Conservation (phyloP, 768 basidiomycete genomes). For the Tricholoma hemisulphureum region DNA sequence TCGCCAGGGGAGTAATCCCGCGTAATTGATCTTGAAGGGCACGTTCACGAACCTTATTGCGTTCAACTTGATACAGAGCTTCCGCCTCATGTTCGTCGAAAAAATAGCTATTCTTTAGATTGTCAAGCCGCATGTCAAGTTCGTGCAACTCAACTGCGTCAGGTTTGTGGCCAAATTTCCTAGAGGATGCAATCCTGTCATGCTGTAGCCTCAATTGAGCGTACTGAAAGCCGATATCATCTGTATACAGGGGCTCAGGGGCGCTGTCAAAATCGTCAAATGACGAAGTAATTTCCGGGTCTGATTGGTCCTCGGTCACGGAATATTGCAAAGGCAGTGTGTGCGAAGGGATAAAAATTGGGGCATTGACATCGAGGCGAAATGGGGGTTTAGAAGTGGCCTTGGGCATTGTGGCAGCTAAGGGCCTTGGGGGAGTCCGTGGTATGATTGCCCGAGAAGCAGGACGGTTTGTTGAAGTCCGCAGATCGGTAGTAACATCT, state of each 20-base stretch:
- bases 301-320: constrained; percentile 13
- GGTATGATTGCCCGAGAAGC: constrained; percentile 30
- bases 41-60: constrained; percentile 45
- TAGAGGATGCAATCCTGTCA: constrained; percentile 40
- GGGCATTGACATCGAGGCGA: constrained; percentile 40
- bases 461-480: constrained; percentile 7
- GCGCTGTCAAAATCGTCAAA: constrained; percentile 28
- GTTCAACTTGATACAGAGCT: constrained; percentile 51
- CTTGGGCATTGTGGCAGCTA: constrained; percentile 19
- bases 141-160: constrained; percentile 31
- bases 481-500: constrained; percentile 8
- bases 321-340: constrained; percentile 6
- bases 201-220: constrained; percentile 61
- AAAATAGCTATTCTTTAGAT: constrained; percentile 58
- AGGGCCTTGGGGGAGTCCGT: constrained; percentile 34
- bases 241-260: constrained; percentile 36
- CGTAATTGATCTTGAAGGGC: constrained; percentile 45
- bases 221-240: constrained; percentile 62
- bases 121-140: constrained; percentile 46
- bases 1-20: constrained; percentile 13
- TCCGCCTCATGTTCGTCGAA: constrained; percentile 71
- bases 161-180: constrained; percentile 18
- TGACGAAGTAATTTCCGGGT: constrained; percentile 17
- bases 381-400: constrained; percentile 13
- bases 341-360: constrained; percentile 36